Base-by-base conservation (phyloP, 2,329 filamentous ascomycete genomes). In the Penicillium sp. region DNA sequence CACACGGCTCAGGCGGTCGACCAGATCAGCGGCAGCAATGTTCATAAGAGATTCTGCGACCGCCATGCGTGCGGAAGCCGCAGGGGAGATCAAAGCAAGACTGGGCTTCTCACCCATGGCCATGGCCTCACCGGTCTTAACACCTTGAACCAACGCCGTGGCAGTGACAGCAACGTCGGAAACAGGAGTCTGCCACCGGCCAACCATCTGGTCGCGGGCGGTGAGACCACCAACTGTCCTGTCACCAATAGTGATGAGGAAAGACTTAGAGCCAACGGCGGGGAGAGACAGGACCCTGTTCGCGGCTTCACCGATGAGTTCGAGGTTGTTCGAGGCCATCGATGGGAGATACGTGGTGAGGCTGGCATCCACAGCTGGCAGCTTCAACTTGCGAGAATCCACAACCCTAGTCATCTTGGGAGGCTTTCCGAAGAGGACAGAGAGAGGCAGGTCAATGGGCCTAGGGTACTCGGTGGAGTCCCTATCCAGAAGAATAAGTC, bases 171-270 rank as follows among this genome's bases (percentile, higher is more conserved):
- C 91, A 42, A 95, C 89, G 67, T 98, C 90, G 4, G 93, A 84
- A 13, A 97, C 89, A 2, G 93, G 93, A 12, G 84, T 87, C 68
- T 97, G 93, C 91, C 91, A 97, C 44, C 87, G 88, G 1, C 93
- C 93, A 47, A 96, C 91, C 81, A 97, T 90, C 69, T 97, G 93
- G 65, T 97, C 93, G 55, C 90, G 81, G 9, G 85, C 82, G 7
- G 88, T 89, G 51, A 97, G 77, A 44, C 91, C 93, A 57, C 91
- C 91, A 26, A 97, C 90, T 24, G 86, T 88, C 54, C 93, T 82
- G 69, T 97, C 93, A 43, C 87, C 90, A 58, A 97, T 98, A 2
- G 93, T 97, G 64, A 98, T 96, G 32, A 98, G 77, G 75, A 97
- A 98, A 21, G 85, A 89, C 72, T 97, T 97, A 21, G 90, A 96